Evolutionary conservation across 2,329 filamentous ascomycete genomes (phyloP).

Genomic region (Monilinia laxa): DNA sequence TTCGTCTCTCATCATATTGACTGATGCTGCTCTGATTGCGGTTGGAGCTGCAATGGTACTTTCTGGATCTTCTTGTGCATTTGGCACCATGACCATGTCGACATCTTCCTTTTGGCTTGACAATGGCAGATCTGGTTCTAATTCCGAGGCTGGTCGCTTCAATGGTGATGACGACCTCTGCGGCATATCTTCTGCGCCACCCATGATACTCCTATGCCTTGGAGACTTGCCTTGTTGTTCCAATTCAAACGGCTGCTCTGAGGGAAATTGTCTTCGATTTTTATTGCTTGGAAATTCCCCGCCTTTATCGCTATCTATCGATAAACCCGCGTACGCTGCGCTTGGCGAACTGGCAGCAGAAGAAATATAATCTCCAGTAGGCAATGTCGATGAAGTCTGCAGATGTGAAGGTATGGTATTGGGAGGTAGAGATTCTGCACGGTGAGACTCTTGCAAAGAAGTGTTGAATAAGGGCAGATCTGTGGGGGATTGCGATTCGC

Average conservation of each 20-base stretch:
- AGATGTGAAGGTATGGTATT: conserved; percentile 50
- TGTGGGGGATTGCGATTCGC: conserved; percentile 49
- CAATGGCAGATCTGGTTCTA: conserved; percentile 34
- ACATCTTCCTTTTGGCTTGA: conserved; percentile 39
- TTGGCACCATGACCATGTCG: conserved; percentile 37
- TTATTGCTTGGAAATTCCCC: conserved; percentile 37
- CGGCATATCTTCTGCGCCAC: conserved; percentile 56
- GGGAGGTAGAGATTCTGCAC: conserved; percentile 46
- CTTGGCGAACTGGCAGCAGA: conserved; percentile 59
- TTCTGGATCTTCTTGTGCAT: conserved; percentile 23
- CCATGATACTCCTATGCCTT: conserved; percentile 56
- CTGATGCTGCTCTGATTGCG: conserved; percentile 28
- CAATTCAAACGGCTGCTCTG: conserved; percentile 37
- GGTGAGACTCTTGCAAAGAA: conserved; percentile 26
- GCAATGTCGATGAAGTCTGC: conserved; percentile 44
- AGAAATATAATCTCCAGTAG: conserved; percentile 51
- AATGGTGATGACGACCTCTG: conserved; percentile 64
- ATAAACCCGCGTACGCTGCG: conserved; percentile 57
- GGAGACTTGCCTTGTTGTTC: conserved; percentile 50
- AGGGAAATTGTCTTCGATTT: conserved; percentile 40
- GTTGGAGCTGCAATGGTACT: conserved; percentile 20
- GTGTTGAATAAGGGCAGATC: conserved; percentile 45
- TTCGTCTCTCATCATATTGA: conserved; percentile 34
- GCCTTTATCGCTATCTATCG: conserved; percentile 55
- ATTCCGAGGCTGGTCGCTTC: conserved; percentile 57